These are phyloP conservation scores for Phaeotremella skinneri DNA, from an alignment of 768 basidiomycete genomes.

Conservation along the genomic window DNA sequence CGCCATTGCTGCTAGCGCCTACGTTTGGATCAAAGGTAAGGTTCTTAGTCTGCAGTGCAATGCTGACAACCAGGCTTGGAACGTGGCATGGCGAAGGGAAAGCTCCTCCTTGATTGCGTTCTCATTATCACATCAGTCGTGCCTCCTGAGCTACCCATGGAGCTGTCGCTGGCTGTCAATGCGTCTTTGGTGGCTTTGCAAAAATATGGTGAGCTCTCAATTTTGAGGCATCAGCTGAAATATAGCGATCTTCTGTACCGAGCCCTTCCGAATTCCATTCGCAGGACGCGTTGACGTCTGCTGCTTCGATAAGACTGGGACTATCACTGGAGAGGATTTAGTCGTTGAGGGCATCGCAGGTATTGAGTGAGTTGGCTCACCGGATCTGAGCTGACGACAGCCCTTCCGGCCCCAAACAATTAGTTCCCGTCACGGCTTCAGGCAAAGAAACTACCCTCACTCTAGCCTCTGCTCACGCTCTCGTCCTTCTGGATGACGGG, in stretches of 20 bases:
- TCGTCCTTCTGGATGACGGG: constrained; percentile 91
- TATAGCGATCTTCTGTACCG: constrained; percentile 97
- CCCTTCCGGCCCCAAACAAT: constrained; percentile 60
- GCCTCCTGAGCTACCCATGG: constrained; percentile 97
- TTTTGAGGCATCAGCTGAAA: neutral
- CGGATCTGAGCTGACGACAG: constrained; percentile 52
- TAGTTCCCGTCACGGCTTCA: constrained; percentile 76
- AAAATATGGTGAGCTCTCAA: constrained; percentile 70
- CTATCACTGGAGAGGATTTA: constrained; percentile 92
- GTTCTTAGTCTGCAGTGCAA: constrained; percentile 2
- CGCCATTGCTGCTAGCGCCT: constrained; percentile 95
- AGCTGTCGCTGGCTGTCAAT: constrained; percentile 92
- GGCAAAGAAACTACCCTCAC: constrained; percentile 75
- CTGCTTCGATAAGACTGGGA: constrained; percentile 99
- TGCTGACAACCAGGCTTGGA: constrained; percentile 67
- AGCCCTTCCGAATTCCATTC: constrained; percentile 94
- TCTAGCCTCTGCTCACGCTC: constrained; percentile 89
- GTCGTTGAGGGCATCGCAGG: constrained; percentile 93
- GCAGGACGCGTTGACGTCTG: constrained; percentile 97
- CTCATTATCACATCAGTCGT: constrained; percentile 96
- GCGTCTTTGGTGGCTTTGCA: constrained; percentile 88
- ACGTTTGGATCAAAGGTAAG: constrained; percentile 93
- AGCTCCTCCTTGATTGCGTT: constrained; percentile 90
- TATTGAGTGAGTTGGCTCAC: constrained; percentile 65
- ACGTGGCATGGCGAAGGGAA: constrained; percentile 87